Percentiles rank a stretch among this genome's conserved stretches.
Conservation (phyloP, 345 rosid genomes). For the Corchorus capsularis region DNA sequence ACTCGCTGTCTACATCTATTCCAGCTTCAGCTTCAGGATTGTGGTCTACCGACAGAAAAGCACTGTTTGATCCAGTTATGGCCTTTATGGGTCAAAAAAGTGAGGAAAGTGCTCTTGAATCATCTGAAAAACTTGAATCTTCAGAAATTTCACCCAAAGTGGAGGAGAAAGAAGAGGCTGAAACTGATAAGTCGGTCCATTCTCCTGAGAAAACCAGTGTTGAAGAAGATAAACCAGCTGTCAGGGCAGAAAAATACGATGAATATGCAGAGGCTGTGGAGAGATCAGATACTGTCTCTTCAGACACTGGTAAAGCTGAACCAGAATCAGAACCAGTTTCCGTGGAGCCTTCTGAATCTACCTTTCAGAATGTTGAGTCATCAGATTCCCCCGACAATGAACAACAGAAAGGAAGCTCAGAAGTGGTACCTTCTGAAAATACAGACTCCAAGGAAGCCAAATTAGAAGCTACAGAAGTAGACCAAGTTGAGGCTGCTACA, state of each 20-base stretch:
- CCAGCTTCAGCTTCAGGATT: conserved; percentile 52
- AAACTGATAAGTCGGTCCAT: conserved; percentile 34
- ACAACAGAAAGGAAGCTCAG: conserved; percentile 42
- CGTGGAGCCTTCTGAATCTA: conserved; percentile 41
- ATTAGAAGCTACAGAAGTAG: conserved; percentile 38
- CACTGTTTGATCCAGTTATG: conserved; percentile 65
- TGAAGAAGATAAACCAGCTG: conserved; percentile 44
- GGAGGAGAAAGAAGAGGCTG: conserved; percentile 42
- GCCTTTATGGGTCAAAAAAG: conserved; percentile 72
- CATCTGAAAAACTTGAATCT: conserved; percentile 42
- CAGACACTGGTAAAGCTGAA: conserved; percentile 45
- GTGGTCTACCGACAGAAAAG: conserved; percentile 63
- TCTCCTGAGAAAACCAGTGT: conserved; percentile 28
- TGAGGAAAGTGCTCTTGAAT: conserved; percentile 47
- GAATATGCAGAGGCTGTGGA: conserved; percentile 36
- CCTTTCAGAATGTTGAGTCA: conserved; percentile 33
- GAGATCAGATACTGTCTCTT: conserved; percentile 33
- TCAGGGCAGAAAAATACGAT: conserved; percentile 32
- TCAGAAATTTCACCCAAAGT: conserved; percentile 32
- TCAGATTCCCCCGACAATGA: conserved; percentile 36
- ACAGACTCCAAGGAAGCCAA: conserved; percentile 41
- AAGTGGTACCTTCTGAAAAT: conserved; percentile 35
- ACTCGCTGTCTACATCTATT: conserved; percentile 8
- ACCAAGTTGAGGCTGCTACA: conserved; percentile 34
- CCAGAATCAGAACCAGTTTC: conserved; percentile 35